Evolutionary conservation across 257 asterid species (phyloP), one percentile per base, ranked within the genome.

Genomic region (Capsicum baccatum): DNA sequence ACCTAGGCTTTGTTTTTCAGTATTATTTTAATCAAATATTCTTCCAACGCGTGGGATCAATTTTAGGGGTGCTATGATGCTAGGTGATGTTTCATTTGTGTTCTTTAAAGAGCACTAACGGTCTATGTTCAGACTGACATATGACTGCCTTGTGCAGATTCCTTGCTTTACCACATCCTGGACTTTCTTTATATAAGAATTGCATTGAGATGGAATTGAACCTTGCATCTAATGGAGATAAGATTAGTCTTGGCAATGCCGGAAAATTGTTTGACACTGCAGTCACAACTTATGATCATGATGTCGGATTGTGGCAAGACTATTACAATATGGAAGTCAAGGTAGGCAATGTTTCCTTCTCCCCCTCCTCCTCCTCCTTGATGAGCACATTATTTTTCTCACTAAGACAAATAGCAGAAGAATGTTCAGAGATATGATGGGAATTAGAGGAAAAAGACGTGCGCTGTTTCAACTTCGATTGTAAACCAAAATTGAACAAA

Each of bases 151-250:
- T 76, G 58, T 83, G 88, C 97, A 97, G 99, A 87, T 95, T 89
- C 87, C 92, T 97, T 58, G 89, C 91, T 67, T 90, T 94, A 89
- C 99, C 99, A 17, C 97, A 87, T 86, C 98, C 98, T 1, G 99
- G 99, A 58, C 94, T 94, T 78, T 85, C 90, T 44, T 14, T 92
- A 62, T 92, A 91, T 87, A 86, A 84, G 84, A 87, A 87, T 82
- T 95, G 95, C 89, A 94, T 97, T 70, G 94, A 91, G 87, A 91
- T 94, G 83, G 99, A 97, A 89, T 63, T 79, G 84, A 95, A 92
- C 88, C 90, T 92, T 84, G 94, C 93, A n/a, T 90, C 91, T 83
- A 59, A 88, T 16, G 95, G 97, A 39, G 91, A 90, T 87, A 92
- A 89, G 83, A 86, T 83, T 67, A 88, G 91, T 83, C 92, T 94